These are phyloP conservation scores for Dissophora globulifera DNA, from an alignment of 192 early-diverging fungal species.

Conservation along the genomic window DNA sequence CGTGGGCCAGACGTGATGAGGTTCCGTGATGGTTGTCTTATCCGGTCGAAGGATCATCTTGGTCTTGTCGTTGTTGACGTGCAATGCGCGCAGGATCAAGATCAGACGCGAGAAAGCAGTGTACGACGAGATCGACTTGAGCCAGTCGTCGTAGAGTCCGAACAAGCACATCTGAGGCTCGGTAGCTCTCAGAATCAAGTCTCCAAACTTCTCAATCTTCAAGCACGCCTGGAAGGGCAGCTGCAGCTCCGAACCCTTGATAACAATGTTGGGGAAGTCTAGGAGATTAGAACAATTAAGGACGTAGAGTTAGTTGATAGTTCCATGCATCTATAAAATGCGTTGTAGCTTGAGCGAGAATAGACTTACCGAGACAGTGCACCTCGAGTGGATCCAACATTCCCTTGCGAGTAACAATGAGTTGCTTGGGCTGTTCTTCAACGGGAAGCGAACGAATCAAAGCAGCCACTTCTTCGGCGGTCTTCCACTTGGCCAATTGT, in stretches of 20 bases:
- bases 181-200: slow-evolving; percentile 97
- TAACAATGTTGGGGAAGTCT: slow-evolving; percentile 99
- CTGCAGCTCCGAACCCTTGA: slow-evolving; percentile 97
- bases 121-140: slow-evolving; percentile 93
- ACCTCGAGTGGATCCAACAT: slow-evolving; percentile 99
- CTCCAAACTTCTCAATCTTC: slow-evolving; percentile 98
- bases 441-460: slow-evolving; percentile 98
- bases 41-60: slow-evolving; percentile 97
- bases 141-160: slow-evolving; percentile 97
- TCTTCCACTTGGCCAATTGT: slow-evolving; percentile 99
- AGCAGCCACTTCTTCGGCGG: slow-evolving; percentile 99
- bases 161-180: slow-evolving; percentile 97
- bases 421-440: slow-evolving; percentile 99
- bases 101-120: slow-evolving; percentile 98
- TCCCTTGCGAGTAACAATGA: slow-evolving; percentile 99
- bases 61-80: slow-evolving; percentile 98
- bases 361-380: slow-evolving; percentile 67
- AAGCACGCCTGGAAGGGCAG: slow-evolving; percentile 97
- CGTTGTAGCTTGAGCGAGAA: not conserved
- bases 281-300: slow-evolving; percentile 48
- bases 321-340: no score
- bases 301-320: not conserved
- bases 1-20: slow-evolving; percentile 98
- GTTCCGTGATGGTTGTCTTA: slow-evolving; percentile 90
- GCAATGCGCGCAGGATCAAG: slow-evolving; percentile 94